phyloP scores from a whole-genome alignment of 176 grass and related monocot genomes.

The Elaeis guineensis region DNA sequence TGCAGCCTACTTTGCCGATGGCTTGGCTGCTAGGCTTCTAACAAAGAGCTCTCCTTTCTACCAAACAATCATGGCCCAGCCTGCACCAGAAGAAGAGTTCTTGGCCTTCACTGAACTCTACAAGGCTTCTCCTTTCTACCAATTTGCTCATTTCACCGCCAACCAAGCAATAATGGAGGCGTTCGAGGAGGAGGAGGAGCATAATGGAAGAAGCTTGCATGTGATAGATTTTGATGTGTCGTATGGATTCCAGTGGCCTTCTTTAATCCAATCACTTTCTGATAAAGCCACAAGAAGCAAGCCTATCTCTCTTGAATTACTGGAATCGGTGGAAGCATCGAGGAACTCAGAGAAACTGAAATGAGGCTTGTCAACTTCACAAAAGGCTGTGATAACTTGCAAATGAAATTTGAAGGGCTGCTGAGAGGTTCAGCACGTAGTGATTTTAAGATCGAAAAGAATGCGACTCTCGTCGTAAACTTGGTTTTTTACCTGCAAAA shows the following conservation, averaged over 20 bases:
- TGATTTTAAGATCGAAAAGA: constrained; percentile 20
- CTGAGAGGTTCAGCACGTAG: constrained; percentile 6
- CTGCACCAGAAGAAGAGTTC: constrained; percentile 28
- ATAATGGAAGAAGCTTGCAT: constrained; percentile 36
- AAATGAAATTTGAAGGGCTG: constrained; percentile 58
- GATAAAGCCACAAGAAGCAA: constrained; percentile 22
- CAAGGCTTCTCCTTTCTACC: constrained; percentile 49
- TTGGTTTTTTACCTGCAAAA: constrained; percentile 39
- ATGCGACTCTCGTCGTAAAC: constrained; percentile 61
- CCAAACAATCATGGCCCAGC: not conserved
- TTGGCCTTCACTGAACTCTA: constrained; percentile 66
- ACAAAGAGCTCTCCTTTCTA: not conserved
- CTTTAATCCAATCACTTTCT: constrained; percentile 72
- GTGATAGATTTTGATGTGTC: constrained; percentile 68
- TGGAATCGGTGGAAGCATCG: constrained; percentile 30
- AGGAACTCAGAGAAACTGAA: constrained; percentile 54
- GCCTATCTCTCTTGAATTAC: constrained; percentile 48
- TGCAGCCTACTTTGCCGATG: constrained; percentile 53
- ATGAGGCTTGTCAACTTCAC: constrained; percentile 45
- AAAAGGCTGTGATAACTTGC: constrained; percentile 36
- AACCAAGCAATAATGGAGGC: constrained; percentile 87
- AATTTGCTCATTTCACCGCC: constrained; percentile 86
- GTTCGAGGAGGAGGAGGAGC: constrained; percentile 36
- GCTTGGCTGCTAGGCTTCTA: constrained; percentile 33
- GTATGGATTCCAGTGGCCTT: constrained; percentile 93